Percentiles rank a stretch among this genome's conserved stretches.
Evolutionary conservation across 148 eudicot genomes (phyloP).

Genomic region (Vaccinium myrtillus): DNA sequence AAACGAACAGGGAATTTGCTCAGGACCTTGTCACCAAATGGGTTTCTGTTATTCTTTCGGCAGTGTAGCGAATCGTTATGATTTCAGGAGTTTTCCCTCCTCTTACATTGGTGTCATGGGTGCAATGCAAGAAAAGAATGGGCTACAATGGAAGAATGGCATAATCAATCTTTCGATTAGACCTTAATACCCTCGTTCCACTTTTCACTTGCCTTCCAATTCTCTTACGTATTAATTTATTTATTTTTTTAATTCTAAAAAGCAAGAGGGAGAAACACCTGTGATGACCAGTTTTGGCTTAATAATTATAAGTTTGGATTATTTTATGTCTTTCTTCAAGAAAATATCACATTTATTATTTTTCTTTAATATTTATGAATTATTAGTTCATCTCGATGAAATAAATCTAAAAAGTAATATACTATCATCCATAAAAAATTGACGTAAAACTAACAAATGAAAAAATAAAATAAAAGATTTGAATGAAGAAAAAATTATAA

Average conservation of each 20-base stretch:
- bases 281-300: background rate
- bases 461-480: too few relatives aligned
- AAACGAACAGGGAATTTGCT: background rate
- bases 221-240: background rate
- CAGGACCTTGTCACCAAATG: background rate
- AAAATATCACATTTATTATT: too few relatives aligned
- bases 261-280: background rate
- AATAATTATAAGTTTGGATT: too few relatives aligned
- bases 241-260: background rate
- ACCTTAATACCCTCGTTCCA: conserved; percentile 1
- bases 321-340: too few relatives aligned
- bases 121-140: background rate
- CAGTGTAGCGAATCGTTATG: background rate
- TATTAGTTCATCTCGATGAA: too few relatives aligned
- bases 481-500: too few relatives aligned
- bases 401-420: too few relatives aligned
- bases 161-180: background rate
- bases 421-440: too few relatives aligned
- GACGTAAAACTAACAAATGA: too few relatives aligned
- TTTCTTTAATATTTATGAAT: too few relatives aligned
- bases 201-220: background rate
- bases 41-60: background rate
- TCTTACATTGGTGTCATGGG: background rate
- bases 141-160: background rate
- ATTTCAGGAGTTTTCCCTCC: background rate